phyloP scores from a whole-genome alignment of 2,329 filamentous ascomycete species.

The Eutypella sp. region DNA sequence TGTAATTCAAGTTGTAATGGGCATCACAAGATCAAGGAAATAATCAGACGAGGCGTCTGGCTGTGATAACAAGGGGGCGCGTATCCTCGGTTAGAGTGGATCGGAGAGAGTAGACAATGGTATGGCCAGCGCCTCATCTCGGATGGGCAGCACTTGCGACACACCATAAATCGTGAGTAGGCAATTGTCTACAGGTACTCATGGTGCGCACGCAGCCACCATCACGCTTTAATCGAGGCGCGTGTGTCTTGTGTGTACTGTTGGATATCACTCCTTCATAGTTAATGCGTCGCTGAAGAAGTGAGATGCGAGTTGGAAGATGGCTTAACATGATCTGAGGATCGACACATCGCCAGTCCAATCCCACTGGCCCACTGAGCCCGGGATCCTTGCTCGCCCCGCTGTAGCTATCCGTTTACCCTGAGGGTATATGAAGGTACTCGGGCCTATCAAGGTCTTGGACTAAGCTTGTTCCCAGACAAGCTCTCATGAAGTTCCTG shows the following conservation, averaged over 20 bases:
- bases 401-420: constrained; percentile 1
- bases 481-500: neutral
- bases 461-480: neutral
- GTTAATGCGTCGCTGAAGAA: too few species aligned
- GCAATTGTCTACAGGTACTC: too few species aligned
- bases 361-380: neutral
- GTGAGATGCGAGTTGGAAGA: neutral
- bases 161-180: neutral
- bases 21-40: too few species aligned
- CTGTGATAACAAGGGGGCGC: too few species aligned
- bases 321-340: constrained; percentile 1
- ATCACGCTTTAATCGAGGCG: too few species aligned
- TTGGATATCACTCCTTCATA: too few species aligned
- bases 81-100: too few species aligned
- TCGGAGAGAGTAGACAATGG: neutral
- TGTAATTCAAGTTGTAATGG: neutral
- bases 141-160: neutral
- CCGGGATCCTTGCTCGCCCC: neutral
- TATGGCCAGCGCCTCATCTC: neutral
- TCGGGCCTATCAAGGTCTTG: constrained; percentile 1
- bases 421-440: neutral
- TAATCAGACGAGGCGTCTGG: too few species aligned
- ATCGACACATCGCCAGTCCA: neutral
- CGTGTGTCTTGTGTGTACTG: neutral
- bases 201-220: too few species aligned